Conservation (phyloP, 306 rosid genomes). For the Macrotyloma uniflorum region DNA sequence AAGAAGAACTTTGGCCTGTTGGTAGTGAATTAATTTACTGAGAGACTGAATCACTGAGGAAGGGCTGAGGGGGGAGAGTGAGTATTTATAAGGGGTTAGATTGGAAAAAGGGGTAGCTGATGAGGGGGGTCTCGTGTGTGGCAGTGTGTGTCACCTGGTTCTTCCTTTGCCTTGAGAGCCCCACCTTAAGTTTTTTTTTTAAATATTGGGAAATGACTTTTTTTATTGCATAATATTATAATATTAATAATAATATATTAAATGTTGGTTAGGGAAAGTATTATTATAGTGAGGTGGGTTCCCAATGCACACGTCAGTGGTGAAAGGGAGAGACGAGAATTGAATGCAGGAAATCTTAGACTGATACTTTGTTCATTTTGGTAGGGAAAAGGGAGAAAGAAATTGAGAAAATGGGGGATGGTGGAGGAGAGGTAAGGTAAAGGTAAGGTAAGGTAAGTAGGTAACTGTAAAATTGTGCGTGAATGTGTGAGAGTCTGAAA, state of each 20-base stretch:
- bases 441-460: not conserved
- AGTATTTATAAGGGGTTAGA: slow-evolving; percentile 66
- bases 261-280: slow-evolving; percentile 16
- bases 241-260: not conserved
- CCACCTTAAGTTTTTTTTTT: slow-evolving; percentile 43
- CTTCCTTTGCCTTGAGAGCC: slow-evolving; percentile 62
- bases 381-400: slow-evolving; percentile 24
- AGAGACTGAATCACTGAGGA: slow-evolving; percentile 39
- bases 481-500: slow-evolving; percentile 15
- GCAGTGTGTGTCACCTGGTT: slow-evolving; percentile 88
- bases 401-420: not conserved
- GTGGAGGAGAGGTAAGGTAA: no score
- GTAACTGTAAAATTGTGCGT: slow-evolving; percentile 30
- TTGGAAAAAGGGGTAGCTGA: slow-evolving; percentile 31
- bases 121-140: slow-evolving; percentile 52
- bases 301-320: slow-evolving; percentile 80
- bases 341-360: slow-evolving; percentile 62
- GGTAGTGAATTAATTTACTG: slow-evolving; percentile 44
- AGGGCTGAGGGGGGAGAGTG: not conserved
- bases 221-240: not conserved
- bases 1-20: not conserved
- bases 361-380: slow-evolving; percentile 37
- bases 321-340: slow-evolving; percentile 52
- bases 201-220: not conserved
- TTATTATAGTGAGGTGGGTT: slow-evolving; percentile 55